A percentile compares a stretch with the other conserved stretches of the same genome.
phyloP scores from a whole-genome alignment of 2,329 filamentous ascomycete genomes.

The Pestalotiopsis sp. region DNA sequence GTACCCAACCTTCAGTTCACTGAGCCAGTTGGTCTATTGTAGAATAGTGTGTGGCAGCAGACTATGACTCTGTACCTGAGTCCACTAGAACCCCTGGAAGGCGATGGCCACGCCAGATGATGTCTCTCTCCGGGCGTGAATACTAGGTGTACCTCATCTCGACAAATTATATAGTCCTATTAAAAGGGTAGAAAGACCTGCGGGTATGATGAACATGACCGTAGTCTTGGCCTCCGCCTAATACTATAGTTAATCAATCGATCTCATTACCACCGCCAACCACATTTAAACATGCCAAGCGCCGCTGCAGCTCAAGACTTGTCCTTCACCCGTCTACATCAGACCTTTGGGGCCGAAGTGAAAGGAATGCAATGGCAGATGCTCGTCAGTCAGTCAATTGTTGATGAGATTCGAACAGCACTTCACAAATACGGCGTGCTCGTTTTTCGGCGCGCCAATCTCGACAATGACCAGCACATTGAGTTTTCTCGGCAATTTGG shows the following conservation, averaged over 20 bases:
- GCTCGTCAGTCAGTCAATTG: not conserved
- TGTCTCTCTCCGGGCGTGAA: not conserved
- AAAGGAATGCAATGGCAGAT: not conserved
- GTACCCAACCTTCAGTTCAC: not conserved
- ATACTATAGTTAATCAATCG: not conserved
- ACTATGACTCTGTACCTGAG: not conserved
- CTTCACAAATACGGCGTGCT: constrained; percentile 8
- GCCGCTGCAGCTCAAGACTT: not conserved
- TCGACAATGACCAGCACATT: constrained; percentile 3
- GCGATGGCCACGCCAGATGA: not conserved
- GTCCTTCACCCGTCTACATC: not conserved
- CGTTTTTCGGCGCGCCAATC: not conserved
- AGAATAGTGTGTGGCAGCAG: not conserved
- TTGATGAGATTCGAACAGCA: constrained; percentile 1
- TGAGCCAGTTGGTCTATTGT: not conserved
- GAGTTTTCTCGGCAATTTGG: constrained; percentile 2
- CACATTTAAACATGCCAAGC: not conserved
- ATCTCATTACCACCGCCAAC: not conserved
- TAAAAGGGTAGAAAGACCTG: not conserved
- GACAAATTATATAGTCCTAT: not conserved
- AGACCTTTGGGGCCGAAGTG: not conserved
- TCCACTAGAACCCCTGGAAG: not conserved
- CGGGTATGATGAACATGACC: not conserved
- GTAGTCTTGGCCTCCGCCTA: not conserved
- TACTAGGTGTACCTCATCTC: not conserved